Conservation (phyloP, 75 land plant genomes). For the Pinus albicaulis region DNA sequence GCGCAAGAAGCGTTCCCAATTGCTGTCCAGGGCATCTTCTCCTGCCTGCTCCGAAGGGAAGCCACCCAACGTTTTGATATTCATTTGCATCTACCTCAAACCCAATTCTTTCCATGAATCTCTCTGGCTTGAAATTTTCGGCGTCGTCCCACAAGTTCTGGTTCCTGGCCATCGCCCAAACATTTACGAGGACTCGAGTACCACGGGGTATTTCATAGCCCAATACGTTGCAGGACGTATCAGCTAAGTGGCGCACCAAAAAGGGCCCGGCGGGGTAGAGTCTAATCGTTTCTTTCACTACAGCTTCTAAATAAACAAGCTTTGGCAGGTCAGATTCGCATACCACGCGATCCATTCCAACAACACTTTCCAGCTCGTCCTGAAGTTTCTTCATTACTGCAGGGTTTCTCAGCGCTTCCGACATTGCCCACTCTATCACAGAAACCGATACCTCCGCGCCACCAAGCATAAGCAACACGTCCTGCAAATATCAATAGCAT, state of each 20-base stretch:
- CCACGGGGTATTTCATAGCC: background rate
- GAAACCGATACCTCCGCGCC: constrained; percentile 11
- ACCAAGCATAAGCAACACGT: constrained; percentile 3
- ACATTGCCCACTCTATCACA: constrained; percentile 16
- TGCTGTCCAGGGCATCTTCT: no score
- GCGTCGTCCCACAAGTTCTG: constrained; percentile 16
- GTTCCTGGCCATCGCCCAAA: constrained; percentile 40
- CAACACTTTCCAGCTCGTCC: background rate
- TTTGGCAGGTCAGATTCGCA: constrained; percentile 20
- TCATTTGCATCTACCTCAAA: no score
- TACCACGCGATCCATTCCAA: constrained; percentile 11
- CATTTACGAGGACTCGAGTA: constrained; percentile 26
- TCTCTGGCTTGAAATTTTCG: no score
- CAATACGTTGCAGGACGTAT: background rate
- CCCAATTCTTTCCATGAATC: no score
- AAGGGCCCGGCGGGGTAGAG: constrained; percentile 35
- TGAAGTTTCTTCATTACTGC: constrained; percentile 25
- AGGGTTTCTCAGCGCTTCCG: constrained; percentile 13
- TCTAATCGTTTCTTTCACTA: constrained; percentile 39
- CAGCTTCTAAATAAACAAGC: constrained; percentile 24
- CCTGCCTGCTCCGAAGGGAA: no score
- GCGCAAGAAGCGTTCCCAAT: no score
- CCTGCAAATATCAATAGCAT: background rate
- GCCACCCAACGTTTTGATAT: no score
- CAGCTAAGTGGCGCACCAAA: constrained; percentile 19